phyloP scores from a whole-genome alignment of 2,329 filamentous ascomycete species.

The Onygenales sp. region DNA sequence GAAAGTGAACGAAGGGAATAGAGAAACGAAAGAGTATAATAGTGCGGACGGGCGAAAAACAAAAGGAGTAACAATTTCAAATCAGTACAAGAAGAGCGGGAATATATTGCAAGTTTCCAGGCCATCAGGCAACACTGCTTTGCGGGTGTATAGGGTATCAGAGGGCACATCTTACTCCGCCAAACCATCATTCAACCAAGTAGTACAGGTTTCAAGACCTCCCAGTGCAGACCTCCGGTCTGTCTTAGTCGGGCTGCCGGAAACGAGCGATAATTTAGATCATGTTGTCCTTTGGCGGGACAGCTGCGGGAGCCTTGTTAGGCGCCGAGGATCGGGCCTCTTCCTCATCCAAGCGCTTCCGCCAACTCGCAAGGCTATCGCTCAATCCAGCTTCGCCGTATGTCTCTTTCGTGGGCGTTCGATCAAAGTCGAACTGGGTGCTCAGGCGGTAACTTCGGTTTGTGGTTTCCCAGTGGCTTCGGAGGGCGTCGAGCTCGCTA shows the following conservation, averaged over 20 bases:
- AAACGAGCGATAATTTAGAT: slow-evolving; percentile 16
- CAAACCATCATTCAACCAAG: background rate
- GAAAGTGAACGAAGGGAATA: slow-evolving; percentile 2
- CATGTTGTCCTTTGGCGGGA: slow-evolving; percentile 20
- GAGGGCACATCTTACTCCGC: background rate
- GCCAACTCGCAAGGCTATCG: slow-evolving; percentile 69
- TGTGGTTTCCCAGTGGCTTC: slow-evolving; percentile 88
- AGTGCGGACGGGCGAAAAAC: background rate
- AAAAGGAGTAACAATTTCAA: background rate
- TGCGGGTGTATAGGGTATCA: background rate
- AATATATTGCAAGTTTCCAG: slow-evolving; percentile 4
- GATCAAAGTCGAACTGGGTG: slow-evolving; percentile 80
- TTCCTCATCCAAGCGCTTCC: slow-evolving; percentile 61
- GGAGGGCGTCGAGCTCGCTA: slow-evolving; percentile 80
- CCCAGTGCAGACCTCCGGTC: too few species aligned
- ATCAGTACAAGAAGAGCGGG: background rate
- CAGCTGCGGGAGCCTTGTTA: slow-evolving; percentile 1
- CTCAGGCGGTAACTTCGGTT: slow-evolving; percentile 92
- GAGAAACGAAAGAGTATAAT: background rate
- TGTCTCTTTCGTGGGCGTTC: slow-evolving; percentile 38
- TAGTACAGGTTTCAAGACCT: too few species aligned
- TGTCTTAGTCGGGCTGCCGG: too few species aligned
- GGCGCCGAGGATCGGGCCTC: slow-evolving; percentile 27
- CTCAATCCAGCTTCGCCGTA: slow-evolving; percentile 43
- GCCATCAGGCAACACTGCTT: slow-evolving; percentile 2